Conservation (phyloP, 208 protist species). For the Crithidia acanthocephali region DNA sequence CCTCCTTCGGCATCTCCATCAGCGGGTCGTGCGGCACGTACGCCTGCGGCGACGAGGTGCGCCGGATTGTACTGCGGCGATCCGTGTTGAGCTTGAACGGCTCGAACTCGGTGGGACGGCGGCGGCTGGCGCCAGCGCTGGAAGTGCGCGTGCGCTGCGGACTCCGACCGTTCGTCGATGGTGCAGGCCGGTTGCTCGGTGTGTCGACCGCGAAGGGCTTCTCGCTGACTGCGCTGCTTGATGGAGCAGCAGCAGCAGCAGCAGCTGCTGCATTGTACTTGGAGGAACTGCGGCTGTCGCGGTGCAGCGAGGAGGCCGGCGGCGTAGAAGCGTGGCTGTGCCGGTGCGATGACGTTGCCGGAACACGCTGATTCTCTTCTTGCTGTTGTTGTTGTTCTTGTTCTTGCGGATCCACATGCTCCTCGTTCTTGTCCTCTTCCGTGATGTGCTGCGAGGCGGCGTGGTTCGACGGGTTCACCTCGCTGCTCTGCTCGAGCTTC, state of each 20-base stretch:
- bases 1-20: conserved; percentile 10
- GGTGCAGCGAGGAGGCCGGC: neutral
- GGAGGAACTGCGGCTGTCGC: conserved; percentile 18
- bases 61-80: conserved; percentile 21
- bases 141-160: conserved; percentile 12
- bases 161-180: conserved; percentile 2
- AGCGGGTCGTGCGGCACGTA: conserved; percentile 20
- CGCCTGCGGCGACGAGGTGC: conserved; percentile 14
- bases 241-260: neutral
- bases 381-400: neutral
- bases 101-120: conserved; percentile 3
- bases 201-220: neutral
- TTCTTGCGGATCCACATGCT: neutral
- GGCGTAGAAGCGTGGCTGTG: conserved; percentile 2
- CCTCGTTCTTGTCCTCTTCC: neutral
- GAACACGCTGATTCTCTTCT: neutral
- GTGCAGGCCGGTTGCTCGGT: neutral
- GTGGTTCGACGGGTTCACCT: too few relatives aligned
- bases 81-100: conserved; percentile 30
- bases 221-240: neutral
- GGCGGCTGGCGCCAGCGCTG: conserved; percentile 5
- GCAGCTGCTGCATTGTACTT: neutral
- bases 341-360: neutral
- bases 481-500: neutral
- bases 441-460: neutral